Conservation (phyloP, 1,284 basidiomycete genomes). For the Trichosporon ovoides region DNA sequence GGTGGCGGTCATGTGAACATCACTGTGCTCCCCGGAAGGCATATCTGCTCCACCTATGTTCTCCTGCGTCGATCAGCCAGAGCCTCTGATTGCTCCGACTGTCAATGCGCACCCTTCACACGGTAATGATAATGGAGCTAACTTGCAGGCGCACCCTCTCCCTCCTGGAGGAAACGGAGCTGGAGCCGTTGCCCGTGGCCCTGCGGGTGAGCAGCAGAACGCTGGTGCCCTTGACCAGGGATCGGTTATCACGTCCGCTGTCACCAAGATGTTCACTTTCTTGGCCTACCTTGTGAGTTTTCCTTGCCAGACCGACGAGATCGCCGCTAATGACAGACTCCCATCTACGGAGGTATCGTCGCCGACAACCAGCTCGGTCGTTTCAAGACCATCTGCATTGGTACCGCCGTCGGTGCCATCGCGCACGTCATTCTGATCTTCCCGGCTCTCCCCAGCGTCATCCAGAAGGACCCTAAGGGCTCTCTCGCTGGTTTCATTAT, state of each 20-base stretch:
- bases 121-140: too few relatives aligned
- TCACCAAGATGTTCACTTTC: constrained; percentile 36
- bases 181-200: constrained; percentile 65
- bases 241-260: constrained; percentile 26
- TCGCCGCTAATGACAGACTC: background rate
- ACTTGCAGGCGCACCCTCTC: constrained; percentile 48
- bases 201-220: constrained; percentile 54
- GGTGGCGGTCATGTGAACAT: too few relatives aligned
- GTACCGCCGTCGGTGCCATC: constrained; percentile 36
- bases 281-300: constrained; percentile 29
- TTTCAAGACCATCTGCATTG: constrained; percentile 64
- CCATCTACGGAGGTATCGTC: constrained; percentile 53
- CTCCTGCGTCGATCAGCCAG: too few relatives aligned
- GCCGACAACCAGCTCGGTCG: constrained; percentile 62
- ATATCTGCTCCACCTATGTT: too few relatives aligned
- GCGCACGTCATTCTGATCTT: constrained; percentile 44
- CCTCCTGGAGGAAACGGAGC: constrained; percentile 59
- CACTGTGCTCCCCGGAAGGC: background rate
- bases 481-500: constrained; percentile 40
- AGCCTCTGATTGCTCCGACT: too few relatives aligned
- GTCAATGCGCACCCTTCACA: too few relatives aligned
- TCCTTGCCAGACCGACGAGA: constrained; percentile 5
- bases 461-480: constrained; percentile 18
- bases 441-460: constrained; percentile 43
- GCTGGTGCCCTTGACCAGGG: constrained; percentile 54